Conservation (phyloP, 495 filamentous ascomycete species). For the Pyrenopolyporus hunteri region DNA sequence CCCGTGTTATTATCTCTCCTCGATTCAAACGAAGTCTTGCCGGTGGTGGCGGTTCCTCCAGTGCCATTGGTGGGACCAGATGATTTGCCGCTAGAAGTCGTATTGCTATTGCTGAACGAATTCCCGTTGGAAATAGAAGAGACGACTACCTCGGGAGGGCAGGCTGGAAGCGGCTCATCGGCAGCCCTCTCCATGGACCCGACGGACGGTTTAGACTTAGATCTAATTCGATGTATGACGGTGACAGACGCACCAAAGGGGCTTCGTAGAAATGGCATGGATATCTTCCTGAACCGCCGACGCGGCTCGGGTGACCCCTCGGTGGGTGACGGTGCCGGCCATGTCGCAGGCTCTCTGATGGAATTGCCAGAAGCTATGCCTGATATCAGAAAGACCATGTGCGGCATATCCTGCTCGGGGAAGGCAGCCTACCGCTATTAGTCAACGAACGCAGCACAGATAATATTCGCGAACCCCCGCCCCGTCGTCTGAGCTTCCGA, state of each 20-base stretch:
- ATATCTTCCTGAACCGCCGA: conserved; percentile 49
- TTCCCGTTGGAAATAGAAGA: conserved; percentile 28
- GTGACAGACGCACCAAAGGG: conserved; percentile 50
- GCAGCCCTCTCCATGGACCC: conserved; percentile 30
- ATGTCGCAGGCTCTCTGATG: conserved; percentile 38
- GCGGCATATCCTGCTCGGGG: background rate
- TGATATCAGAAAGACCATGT: conserved; percentile 3
- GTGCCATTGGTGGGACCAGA: conserved; percentile 39
- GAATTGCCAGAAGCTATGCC: conserved; percentile 28
- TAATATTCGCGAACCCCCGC: conserved; percentile 51
- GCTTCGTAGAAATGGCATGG: conserved; percentile 48
- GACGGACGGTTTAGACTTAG: conserved; percentile 45
- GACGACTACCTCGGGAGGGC: conserved; percentile 24
- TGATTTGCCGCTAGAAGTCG: conserved; percentile 42
- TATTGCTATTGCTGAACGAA: conserved; percentile 40
- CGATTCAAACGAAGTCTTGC: conserved; percentile 51
- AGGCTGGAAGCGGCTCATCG: conserved; percentile 17
- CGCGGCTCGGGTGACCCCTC: conserved; percentile 27
- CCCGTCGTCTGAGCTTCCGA: conserved; percentile 48
- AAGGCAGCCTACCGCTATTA: conserved; percentile 47
- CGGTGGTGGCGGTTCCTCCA: conserved; percentile 41
- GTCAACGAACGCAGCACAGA: conserved; percentile 54
- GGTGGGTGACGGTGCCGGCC: conserved; percentile 32
- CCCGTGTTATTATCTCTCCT: conserved; percentile 39
- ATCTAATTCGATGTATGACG: conserved; percentile 51